Conservation (phyloP, 2,329 filamentous ascomycete genomes). For the Botryosphaeria dothidea region DNA sequence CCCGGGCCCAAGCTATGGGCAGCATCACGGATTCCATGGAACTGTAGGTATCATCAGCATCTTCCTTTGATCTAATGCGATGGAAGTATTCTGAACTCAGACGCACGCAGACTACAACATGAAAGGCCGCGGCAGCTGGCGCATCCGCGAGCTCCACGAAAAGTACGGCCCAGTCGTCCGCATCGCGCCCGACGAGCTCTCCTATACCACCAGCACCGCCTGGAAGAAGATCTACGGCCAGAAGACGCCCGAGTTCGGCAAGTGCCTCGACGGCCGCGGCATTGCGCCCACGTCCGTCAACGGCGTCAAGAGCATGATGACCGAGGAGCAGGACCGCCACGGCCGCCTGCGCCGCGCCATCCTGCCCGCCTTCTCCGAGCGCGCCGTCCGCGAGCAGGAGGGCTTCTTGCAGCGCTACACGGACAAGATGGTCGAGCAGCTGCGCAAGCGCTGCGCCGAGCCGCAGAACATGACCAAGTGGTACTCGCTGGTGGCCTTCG, state of each 20-base stretch:
- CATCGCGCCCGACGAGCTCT: constrained; percentile 7
- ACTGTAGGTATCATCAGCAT: not conserved
- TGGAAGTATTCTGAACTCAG: not conserved
- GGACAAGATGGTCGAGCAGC: constrained; percentile 28
- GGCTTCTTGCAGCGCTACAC: constrained; percentile 34
- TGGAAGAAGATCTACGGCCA: constrained; percentile 13
- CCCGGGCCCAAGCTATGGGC: constrained; percentile 26
- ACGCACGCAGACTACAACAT: not conserved
- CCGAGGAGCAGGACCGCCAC: constrained; percentile 17
- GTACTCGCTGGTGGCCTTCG: not conserved
- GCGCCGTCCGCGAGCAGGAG: constrained; percentile 31
- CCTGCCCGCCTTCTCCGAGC: constrained; percentile 34
- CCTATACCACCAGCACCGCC: not conserved
- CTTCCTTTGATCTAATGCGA: not conserved
- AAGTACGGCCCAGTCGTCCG: constrained; percentile 15
- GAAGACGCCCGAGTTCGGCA: not conserved
- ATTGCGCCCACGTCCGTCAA: not conserved
- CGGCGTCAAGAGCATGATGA: not conserved
- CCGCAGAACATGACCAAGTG: not conserved
- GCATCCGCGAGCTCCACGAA: not conserved
- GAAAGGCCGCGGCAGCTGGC: not conserved
- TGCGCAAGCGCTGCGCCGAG: not conserved
- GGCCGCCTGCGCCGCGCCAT: constrained; percentile 20
- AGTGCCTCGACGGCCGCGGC: not conserved
- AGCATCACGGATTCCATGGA: not conserved